phyloP scores from a whole-genome alignment of 768 basidiomycete species.

The Rhodotorula babjevae region DNA sequence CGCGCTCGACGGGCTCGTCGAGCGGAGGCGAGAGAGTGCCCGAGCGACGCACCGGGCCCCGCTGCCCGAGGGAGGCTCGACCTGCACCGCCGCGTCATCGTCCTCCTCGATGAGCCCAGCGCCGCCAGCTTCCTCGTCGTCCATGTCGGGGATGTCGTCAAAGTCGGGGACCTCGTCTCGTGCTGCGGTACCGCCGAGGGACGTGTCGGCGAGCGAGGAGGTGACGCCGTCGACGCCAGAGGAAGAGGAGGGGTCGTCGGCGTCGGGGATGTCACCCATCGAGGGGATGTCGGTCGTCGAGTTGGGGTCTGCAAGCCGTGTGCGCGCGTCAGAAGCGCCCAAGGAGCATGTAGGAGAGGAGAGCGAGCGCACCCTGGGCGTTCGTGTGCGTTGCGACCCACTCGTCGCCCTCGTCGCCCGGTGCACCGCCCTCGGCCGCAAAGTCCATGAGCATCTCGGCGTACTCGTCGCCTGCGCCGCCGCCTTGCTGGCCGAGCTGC shows the following conservation, averaged over 20 bases:
- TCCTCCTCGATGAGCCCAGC: slow-evolving; percentile 68
- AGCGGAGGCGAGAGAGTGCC: too few species aligned
- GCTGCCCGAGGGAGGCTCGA: slow-evolving; percentile 2
- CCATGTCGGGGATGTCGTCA: slow-evolving; percentile 98
- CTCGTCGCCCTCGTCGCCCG: slow-evolving; percentile 65
- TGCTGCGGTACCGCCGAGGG: slow-evolving; percentile 12
- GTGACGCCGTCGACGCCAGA: background rate
- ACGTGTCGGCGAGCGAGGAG: slow-evolving; percentile 44
- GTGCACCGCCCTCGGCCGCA: slow-evolving; percentile 56
- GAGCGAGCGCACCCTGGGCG: slow-evolving; percentile 48
- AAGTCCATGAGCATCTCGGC: slow-evolving; percentile 86
- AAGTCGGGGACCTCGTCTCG: slow-evolving; percentile 61
- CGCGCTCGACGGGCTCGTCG: too few species aligned
- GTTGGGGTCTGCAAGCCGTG: slow-evolving; percentile 4
- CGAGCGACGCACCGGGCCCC: background rate
- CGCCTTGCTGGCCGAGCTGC: slow-evolving; percentile 55
- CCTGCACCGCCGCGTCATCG: slow-evolving; percentile 66
- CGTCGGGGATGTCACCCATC: slow-evolving; percentile 83
- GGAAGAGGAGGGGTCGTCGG: slow-evolving; percentile 54
- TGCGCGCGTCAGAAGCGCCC: too few species aligned
- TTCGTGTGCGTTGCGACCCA: slow-evolving; percentile 99
- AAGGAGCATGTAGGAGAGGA: background rate
- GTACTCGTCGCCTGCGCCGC: slow-evolving; percentile 80
- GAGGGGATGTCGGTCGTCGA: slow-evolving; percentile 46
- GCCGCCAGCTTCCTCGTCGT: slow-evolving; percentile 53